These are phyloP conservation scores for Ascoidea rubescens DNA, from an alignment of 805 yeast genomes.

Conservation along the genomic window DNA sequence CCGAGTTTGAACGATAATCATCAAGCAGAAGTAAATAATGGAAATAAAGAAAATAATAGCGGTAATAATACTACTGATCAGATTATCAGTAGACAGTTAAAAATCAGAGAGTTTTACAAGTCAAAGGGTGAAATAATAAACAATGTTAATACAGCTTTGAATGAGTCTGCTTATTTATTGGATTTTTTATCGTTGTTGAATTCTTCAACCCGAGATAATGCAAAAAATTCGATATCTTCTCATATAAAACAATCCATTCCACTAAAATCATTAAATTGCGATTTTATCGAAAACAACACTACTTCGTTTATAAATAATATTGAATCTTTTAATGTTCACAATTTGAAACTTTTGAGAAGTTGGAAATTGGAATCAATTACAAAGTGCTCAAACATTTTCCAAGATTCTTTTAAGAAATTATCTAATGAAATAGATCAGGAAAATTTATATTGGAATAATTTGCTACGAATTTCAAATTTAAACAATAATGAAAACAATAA, in stretches of 20 bases:
- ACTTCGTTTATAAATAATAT: constrained; percentile 14
- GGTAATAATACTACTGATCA: neutral
- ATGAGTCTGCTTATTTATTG: constrained; percentile 77
- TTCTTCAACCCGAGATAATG: constrained; percentile 71
- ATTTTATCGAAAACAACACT: constrained; percentile 14
- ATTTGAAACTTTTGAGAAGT: constrained; percentile 39
- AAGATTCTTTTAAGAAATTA: constrained; percentile 36
- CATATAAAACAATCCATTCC: constrained; percentile 63
- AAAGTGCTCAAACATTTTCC: constrained; percentile 37
- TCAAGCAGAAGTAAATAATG: neutral
- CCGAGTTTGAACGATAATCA: neutral
- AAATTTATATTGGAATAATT: constrained; percentile 49
- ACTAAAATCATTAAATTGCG: constrained; percentile 53
- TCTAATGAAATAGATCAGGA: constrained; percentile 46
- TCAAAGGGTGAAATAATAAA: constrained; percentile 39
- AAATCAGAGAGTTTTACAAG: constrained; percentile 26
- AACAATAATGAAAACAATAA: constrained; percentile 18
- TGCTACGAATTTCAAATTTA: constrained; percentile 22
- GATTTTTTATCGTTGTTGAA: constrained; percentile 79
- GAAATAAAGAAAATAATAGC: neutral
- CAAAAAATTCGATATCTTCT: constrained; percentile 82
- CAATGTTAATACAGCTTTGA: constrained; percentile 53
- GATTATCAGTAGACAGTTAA: constrained; percentile 11
- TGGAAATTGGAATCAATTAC: constrained; percentile 72
- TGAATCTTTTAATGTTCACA: no score